A percentile compares a stretch with the other conserved stretches of the same genome.
Evolutionary conservation across 192 early-diverging fungal species (phyloP).

Genomic region (Coemansia sp.): DNA sequence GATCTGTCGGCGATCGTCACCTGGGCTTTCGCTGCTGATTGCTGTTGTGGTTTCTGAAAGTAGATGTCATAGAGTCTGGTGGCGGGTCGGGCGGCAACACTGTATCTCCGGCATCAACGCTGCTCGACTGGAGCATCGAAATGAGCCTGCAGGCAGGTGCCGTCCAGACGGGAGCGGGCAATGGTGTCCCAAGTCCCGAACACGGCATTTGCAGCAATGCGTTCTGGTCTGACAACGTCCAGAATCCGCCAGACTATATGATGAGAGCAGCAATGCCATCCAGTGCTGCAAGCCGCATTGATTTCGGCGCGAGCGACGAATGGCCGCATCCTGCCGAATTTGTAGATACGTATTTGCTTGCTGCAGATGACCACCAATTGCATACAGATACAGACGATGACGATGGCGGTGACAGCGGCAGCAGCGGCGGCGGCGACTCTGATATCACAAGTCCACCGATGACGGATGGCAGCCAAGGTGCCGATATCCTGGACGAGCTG

Average conservation of each 20-base stretch:
- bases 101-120: slow-evolving; percentile 2
- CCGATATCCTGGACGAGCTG: background rate
- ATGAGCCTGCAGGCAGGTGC: background rate
- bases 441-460: background rate
- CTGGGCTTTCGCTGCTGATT: slow-evolving; percentile 4
- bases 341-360: background rate
- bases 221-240: slow-evolving; percentile 1
- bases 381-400: background rate
- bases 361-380: background rate
- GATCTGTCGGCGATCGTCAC: slow-evolving; percentile 1
- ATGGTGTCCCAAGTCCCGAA: background rate
- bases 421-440: background rate
- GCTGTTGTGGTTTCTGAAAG: slow-evolving; percentile 10
- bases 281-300: background rate
- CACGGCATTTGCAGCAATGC: background rate
- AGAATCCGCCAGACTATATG: background rate
- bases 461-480: background rate
- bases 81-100: background rate
- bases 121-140: background rate
- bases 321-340: background rate
- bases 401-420: background rate
- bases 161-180: background rate
- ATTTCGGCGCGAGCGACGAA: background rate
- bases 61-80: background rate
- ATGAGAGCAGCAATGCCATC: background rate